Conservation (phyloP, 2,329 filamentous ascomycete species). For the Verticillium nubilum region DNA sequence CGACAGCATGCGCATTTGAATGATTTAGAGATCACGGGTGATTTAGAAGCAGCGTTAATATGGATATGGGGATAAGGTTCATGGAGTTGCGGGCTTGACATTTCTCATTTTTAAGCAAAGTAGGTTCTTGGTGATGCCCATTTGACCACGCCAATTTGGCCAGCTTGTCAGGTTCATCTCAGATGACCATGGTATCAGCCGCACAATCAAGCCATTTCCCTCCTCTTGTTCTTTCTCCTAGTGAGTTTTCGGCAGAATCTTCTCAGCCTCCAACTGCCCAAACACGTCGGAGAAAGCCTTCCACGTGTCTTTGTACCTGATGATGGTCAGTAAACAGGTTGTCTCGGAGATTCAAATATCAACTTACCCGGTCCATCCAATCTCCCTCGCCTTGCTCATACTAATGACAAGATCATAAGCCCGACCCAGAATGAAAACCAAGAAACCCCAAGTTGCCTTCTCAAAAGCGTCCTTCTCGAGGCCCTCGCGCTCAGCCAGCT, state of each 20-base stretch:
- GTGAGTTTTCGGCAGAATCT: conserved; percentile 15
- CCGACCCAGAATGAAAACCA: conserved; percentile 35
- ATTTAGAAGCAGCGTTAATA: too few species aligned
- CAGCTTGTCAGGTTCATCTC: neutral
- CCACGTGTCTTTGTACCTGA: conserved; percentile 24
- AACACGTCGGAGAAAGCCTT: conserved; percentile 18
- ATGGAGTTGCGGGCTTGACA: neutral
- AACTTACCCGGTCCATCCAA: conserved; percentile 32
- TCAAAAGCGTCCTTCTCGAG: conserved; percentile 30
- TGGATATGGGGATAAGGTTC: neutral
- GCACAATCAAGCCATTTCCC: neutral
- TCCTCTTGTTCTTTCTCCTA: neutral
- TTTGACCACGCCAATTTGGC: neutral
- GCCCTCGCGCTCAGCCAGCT: conserved; percentile 28
- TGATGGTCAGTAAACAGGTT: conserved; percentile 1
- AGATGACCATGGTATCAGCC: neutral
- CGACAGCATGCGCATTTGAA: too few species aligned
- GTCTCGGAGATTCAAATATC: too few species aligned
- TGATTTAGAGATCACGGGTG: too few species aligned
- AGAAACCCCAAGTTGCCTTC: conserved; percentile 35
- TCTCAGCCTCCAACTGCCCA: conserved; percentile 18
- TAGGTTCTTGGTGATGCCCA: neutral
- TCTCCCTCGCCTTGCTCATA: conserved; percentile 37
- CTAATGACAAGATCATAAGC: conserved; percentile 32
- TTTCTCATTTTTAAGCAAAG: neutral